Base-by-base conservation (phyloP, 2,329 filamentous ascomycete species). In the Colletotrichum somersetense region DNA sequence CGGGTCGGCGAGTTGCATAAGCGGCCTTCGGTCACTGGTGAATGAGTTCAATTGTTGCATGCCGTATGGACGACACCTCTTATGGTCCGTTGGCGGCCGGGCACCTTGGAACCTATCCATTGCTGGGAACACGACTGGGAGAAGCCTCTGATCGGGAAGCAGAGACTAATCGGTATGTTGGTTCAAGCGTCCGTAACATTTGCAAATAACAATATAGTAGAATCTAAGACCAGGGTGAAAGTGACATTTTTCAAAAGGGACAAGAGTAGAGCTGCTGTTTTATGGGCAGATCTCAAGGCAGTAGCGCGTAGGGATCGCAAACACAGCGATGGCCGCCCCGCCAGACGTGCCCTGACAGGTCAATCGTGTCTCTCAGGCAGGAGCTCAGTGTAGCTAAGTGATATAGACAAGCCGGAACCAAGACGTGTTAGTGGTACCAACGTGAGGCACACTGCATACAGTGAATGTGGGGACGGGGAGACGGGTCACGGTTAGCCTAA, bases 281-380 rank as follows among this genome's bases (percentile, higher is more conserved):
- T 62, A 44, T 62, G 44, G 59, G 44, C 48, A 38, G 59, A 50
- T 62, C 20, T 62, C 26, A 35, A 62, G 44, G 59, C 59, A 62
- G 42, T 42, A 56, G 33, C 5, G 30, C 44, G 50, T 16, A 38
- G 44, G 40, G 14, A 42, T 42, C 38, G 11, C 14, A 16, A 16
- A 18, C 5, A 44, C 42, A 8, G 42, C 42, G 44, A 18, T 62
- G 26, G 58, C 12, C 33, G 30, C 44, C 30, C 58, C 58, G 50
- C 58, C 18, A 50, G 58, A 35, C 14, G 50, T 10, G 44, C 42
- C n/a, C 16, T 50, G 30, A 62, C 44, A 62, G 44, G 44, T 35
- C 44, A 18, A 35, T 62, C n/a, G 20, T 23, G 42, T 38, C 30
- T 35, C 30, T 33, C 8, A 46, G 14, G 14, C 42, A 44, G 18